Percentiles rank a stretch among this genome's conserved stretches.
phyloP scores from a whole-genome alignment of 495 filamentous ascomycete genomes.

The Daldinia childiae region DNA sequence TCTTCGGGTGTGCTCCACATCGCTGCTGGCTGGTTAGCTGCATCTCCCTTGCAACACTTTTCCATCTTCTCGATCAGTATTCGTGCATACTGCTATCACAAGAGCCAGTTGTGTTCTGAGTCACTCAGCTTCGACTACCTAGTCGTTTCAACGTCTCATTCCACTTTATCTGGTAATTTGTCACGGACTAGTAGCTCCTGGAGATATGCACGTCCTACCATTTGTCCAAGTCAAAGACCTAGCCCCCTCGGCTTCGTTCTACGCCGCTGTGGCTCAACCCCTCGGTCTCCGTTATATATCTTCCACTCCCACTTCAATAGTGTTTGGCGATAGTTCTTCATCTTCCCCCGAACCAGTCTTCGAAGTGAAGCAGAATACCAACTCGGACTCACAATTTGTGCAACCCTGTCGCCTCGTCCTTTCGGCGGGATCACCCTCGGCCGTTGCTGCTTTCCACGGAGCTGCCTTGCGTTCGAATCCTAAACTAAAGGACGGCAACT shows the following conservation, averaged over 20 bases:
- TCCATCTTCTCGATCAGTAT: constrained; percentile 16
- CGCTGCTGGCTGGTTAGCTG: constrained; percentile 17
- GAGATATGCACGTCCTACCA: constrained; percentile 51
- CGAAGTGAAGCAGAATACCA: constrained; percentile 49
- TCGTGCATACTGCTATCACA: constrained; percentile 15
- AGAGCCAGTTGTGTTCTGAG: constrained; percentile 2
- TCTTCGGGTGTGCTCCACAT: constrained; percentile 17
- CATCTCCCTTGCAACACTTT: constrained; percentile 22
- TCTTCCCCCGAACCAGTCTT: constrained; percentile 49
- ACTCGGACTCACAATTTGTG: constrained; percentile 41
- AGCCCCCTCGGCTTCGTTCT: constrained; percentile 80
- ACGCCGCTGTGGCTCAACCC: constrained; percentile 75
- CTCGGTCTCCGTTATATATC: constrained; percentile 76
- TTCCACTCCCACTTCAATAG: constrained; percentile 43
- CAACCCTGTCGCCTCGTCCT: constrained; percentile 53
- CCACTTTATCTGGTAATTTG: constrained; percentile 6
- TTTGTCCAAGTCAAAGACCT: constrained; percentile 73
- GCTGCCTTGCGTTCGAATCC: constrained; percentile 54
- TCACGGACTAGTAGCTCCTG: constrained; percentile 25
- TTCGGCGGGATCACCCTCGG: constrained; percentile 51
- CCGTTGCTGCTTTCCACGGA: constrained; percentile 55
- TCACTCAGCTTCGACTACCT: constrained; percentile 6
- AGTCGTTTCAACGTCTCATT: constrained; percentile 7
- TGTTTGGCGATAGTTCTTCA: constrained; percentile 45
- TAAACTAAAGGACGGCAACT: constrained; percentile 15